Evolutionary conservation across 2,329 filamentous ascomycete genomes (phyloP).

Genomic region (Phyllosticta citriasiana): DNA sequence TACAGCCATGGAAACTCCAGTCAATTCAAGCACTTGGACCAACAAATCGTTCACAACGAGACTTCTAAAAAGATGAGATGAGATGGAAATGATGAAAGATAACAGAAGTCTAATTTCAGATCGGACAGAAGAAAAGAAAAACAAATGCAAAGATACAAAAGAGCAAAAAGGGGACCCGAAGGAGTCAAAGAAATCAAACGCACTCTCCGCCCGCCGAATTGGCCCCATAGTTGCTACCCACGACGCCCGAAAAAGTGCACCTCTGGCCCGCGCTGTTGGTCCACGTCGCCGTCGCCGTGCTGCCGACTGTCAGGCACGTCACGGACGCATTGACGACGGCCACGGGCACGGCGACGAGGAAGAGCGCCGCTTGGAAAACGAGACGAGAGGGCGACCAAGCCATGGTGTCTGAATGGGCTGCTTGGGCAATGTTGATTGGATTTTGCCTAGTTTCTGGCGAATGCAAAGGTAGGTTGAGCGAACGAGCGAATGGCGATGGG

Average conservation of each 20-base stretch:
- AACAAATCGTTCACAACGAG: not conserved
- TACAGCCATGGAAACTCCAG: slow-evolving; percentile 13
- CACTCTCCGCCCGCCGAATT: slow-evolving; percentile 37
- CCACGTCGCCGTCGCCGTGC: slow-evolving; percentile 38
- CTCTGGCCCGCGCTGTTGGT: slow-evolving; percentile 33
- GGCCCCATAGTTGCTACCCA: slow-evolving; percentile 40
- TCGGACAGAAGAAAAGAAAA: not conserved
- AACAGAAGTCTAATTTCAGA: not conserved
- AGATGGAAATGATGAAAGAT: not conserved
- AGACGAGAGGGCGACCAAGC: not conserved
- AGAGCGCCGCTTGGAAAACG: not conserved
- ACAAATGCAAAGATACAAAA: not conserved
- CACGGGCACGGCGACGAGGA: not conserved
- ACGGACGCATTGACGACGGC: slow-evolving; percentile 18
- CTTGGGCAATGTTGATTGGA: too few species aligned
- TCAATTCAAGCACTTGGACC: not conserved
- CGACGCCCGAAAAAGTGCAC: slow-evolving; percentile 36
- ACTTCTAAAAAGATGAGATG: too few species aligned
- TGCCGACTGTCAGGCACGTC: slow-evolving; percentile 31
- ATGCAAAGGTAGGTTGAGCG: too few species aligned
- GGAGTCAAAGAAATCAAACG: slow-evolving; percentile 13
- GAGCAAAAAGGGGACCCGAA: not conserved
- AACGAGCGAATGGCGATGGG: too few species aligned
- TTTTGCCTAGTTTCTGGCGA: too few species aligned
- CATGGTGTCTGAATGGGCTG: not conserved